Conservation (phyloP, 352 stramenopile genomes). For the Pythium aquatile region DNA sequence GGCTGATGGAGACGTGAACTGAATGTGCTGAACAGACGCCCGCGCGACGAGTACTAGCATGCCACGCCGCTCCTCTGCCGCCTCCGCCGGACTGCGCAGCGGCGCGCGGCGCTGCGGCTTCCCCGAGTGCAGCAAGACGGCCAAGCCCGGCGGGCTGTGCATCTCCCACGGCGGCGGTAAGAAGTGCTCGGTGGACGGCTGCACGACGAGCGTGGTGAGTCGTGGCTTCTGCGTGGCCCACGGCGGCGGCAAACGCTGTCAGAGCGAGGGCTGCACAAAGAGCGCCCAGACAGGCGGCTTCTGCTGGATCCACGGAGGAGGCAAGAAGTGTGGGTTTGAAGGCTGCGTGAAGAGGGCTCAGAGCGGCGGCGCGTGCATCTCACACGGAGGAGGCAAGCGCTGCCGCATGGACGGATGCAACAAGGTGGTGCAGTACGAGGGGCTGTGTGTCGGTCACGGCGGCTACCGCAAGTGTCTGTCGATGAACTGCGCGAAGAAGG, state of each 20-base stretch:
- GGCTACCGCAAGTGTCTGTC: conserved; percentile 54
- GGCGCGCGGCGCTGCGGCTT: conserved; percentile 37
- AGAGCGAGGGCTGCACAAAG: conserved; percentile 46
- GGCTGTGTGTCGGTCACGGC: conserved; percentile 53
- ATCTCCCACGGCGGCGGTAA: conserved; percentile 58
- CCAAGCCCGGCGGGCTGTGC: conserved; percentile 50
- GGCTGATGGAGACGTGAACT: background rate
- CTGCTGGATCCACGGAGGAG: conserved; percentile 56
- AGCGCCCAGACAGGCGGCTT: conserved; percentile 50
- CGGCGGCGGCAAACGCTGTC: conserved; percentile 60
- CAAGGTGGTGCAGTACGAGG: conserved; percentile 66
- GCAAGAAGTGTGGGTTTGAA: conserved; percentile 41
- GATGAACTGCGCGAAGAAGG: conserved; percentile 43
- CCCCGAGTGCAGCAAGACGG: conserved; percentile 44
- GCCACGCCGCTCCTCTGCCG: background rate
- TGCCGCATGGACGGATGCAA: conserved; percentile 50
- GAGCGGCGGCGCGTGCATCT: conserved; percentile 44
- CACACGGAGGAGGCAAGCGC: conserved; percentile 47
- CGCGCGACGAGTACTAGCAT: background rate
- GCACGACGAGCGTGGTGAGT: conserved; percentile 53
- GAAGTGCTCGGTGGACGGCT: conserved; percentile 48
- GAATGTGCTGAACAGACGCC: background rate
- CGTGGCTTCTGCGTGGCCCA: conserved; percentile 61
- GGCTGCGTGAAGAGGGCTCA: conserved; percentile 45
- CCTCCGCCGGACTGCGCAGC: background rate